Evolutionary conservation across 768 basidiomycete species (phyloP).

Genomic region (Auriscalpium vulgare): DNA sequence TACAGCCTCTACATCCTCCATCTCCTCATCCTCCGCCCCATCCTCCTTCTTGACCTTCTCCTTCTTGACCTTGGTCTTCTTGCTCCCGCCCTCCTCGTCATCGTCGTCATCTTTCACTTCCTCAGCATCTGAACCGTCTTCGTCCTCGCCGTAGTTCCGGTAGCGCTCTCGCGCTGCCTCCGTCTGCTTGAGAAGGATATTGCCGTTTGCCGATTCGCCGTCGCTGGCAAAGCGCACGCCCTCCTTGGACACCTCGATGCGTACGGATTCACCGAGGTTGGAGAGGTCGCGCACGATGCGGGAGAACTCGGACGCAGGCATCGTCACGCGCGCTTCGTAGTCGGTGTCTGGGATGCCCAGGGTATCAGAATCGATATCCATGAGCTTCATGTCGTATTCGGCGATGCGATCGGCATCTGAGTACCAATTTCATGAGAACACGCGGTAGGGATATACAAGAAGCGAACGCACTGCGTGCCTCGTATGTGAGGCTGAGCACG

Average conservation of each 20-base stretch:
- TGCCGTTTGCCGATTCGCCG: constrained; percentile 91
- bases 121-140: constrained; percentile 18
- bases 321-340: constrained; percentile 87
- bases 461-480: constrained; percentile 67
- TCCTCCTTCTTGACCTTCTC: constrained; percentile 45
- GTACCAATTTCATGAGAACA: not conserved
- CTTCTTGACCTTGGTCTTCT: constrained; percentile 39
- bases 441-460: not conserved
- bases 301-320: constrained; percentile 81
- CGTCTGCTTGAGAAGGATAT: constrained; percentile 71
- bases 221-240: constrained; percentile 90
- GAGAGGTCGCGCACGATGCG: constrained; percentile 91
- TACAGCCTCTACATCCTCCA: constrained; percentile 38
- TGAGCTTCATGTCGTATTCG: constrained; percentile 98
- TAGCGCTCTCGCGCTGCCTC: constrained; percentile 27
- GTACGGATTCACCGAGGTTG: constrained; percentile 85
- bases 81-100: constrained; percentile 35
- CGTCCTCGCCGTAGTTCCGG: constrained; percentile 17
- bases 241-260: constrained; percentile 94
- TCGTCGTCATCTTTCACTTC: constrained; percentile 37
- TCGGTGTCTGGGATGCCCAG: constrained; percentile 96
- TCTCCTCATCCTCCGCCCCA: constrained; percentile 25
- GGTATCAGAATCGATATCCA: constrained; percentile 96
- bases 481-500: constrained; percentile 80
- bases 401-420: constrained; percentile 88